Conservation (phyloP, 345 rosid species). For the Triadica sebifera region DNA sequence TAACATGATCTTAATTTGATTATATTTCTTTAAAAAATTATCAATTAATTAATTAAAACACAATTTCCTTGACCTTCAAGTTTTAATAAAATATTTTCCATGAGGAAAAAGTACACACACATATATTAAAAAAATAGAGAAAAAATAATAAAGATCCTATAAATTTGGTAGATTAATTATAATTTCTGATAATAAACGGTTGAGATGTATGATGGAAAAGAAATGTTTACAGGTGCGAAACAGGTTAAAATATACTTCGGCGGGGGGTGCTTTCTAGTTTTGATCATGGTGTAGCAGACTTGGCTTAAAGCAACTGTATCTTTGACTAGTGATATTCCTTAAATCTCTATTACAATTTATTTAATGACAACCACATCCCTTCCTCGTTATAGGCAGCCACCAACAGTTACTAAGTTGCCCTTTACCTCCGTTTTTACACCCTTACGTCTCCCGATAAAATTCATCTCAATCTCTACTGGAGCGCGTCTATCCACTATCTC, state of each 20-base stretch:
- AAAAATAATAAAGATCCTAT: background rate
- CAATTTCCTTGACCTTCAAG: too few species aligned
- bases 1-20: too few species aligned
- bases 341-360: conserved; percentile 4
- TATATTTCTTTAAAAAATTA: too few species aligned
- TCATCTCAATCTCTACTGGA: conserved; percentile 10
- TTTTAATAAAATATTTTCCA: too few species aligned
- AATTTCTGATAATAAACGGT: background rate
- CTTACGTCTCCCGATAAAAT: conserved; percentile 4
- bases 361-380: conserved; percentile 26
- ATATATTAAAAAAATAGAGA: too few species aligned
- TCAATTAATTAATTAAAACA: too few species aligned
- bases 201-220: background rate
- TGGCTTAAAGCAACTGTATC: conserved; percentile 23
- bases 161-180: background rate
- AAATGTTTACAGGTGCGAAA: background rate
- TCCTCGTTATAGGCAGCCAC: background rate
- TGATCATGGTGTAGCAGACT: conserved; percentile 21
- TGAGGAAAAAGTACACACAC: too few species aligned
- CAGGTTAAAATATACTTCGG: too few species aligned
- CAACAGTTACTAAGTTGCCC: background rate
- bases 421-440: conserved; percentile 17
- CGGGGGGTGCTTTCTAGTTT: conserved; percentile 13
- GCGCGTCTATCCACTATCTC: conserved; percentile 14
- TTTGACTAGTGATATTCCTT: conserved; percentile 12